Conservation (phyloP, 2,329 filamentous ascomycete species). For the Fusarium sp. region DNA sequence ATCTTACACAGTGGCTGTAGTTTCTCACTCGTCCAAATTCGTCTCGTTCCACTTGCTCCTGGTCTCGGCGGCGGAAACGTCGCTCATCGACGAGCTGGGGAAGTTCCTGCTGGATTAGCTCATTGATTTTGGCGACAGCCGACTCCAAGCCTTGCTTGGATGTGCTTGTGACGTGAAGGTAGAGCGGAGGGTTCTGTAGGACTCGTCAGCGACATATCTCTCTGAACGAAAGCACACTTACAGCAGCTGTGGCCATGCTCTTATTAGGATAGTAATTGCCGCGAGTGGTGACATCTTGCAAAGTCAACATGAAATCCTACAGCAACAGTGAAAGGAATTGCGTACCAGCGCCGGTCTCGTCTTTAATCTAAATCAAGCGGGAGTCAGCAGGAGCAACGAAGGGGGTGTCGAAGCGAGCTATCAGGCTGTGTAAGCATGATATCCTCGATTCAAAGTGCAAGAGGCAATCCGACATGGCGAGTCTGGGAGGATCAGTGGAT, state of each 20-base stretch:
- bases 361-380: conserved; percentile 97
- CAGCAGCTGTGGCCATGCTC: conserved; percentile 92
- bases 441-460: conserved; percentile 65
- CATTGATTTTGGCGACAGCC: conserved; percentile 89
- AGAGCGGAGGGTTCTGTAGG: conserved; percentile 86
- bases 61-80: conserved; percentile 86
- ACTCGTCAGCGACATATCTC: conserved; percentile 1
- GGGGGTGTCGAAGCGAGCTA: conserved; percentile 71
- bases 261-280: conserved; percentile 98
- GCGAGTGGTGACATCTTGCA: conserved; percentile 95
- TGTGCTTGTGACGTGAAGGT: conserved; percentile 94
- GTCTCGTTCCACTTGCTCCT: conserved; percentile 86
- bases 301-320: conserved; percentile 68
- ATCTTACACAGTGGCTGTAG: neutral
- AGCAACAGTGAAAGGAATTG: conserved; percentile 56
- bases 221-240: conserved; percentile 61
- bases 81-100: conserved; percentile 96
- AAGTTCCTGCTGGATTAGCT: conserved; percentile 95
- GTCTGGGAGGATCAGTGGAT: conserved; percentile 54
- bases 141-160: conserved; percentile 91
- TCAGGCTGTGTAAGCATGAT: conserved; percentile 78
- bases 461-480: conserved; percentile 49
- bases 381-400: conserved; percentile 96
- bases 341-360: conserved; percentile 99
- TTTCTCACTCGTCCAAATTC: conserved; percentile 86